phyloP scores from a whole-genome alignment of 805 yeast genomes.

The Kluyveromyces wickerhamii region DNA sequence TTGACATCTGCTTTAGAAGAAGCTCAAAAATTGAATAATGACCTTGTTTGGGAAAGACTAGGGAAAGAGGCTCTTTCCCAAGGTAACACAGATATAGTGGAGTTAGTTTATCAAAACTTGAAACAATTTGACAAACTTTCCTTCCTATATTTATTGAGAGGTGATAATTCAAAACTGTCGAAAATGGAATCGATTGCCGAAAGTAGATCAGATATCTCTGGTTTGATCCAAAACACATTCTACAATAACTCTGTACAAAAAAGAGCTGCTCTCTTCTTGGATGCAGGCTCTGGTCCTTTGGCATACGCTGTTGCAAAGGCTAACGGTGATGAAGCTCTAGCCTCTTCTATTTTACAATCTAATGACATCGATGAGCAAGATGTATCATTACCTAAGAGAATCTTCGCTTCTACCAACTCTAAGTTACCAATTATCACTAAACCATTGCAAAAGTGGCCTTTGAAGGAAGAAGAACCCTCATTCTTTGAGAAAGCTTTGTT shows the following conservation, averaged over 20 bases:
- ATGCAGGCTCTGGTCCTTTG: constrained; percentile 75
- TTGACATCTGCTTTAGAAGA: constrained; percentile 79
- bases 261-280: constrained; percentile 64
- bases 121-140: constrained; percentile 83
- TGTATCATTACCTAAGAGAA: constrained; percentile 50
- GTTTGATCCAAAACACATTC: constrained; percentile 75
- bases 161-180: constrained; percentile 63
- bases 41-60: constrained; percentile 69
- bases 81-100: constrained; percentile 82
- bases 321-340: constrained; percentile 70
- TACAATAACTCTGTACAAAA: constrained; percentile 68
- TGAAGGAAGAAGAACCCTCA: constrained; percentile 61
- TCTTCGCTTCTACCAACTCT: constrained; percentile 34
- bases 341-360: constrained; percentile 60
- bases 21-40: constrained; percentile 67
- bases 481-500: constrained; percentile 79
- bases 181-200: constrained; percentile 90
- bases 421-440: constrained; percentile 44
- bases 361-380: constrained; percentile 60
- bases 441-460: constrained; percentile 65
- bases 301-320: constrained; percentile 91
- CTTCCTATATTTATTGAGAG: constrained; percentile 77
- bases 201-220: constrained; percentile 70
- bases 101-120: constrained; percentile 80
- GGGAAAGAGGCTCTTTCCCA: constrained; percentile 83